phyloP scores from a whole-genome alignment of 345 rosid genomes.

The Brassica rapa region DNA sequence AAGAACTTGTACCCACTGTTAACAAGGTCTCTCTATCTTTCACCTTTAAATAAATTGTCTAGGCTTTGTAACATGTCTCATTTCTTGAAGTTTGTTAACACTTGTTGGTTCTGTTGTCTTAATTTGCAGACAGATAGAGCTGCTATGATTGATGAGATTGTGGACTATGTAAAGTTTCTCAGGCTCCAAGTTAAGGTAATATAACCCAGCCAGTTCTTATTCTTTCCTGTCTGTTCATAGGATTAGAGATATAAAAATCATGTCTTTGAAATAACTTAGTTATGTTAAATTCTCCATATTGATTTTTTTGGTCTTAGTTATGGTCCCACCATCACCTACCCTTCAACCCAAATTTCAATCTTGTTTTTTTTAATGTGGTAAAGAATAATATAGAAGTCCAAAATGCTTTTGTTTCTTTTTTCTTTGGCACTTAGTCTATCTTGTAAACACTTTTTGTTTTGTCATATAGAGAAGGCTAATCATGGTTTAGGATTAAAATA shows the following conservation, averaged over 20 bases:
- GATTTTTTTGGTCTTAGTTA: slow-evolving; percentile 22
- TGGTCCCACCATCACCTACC: slow-evolving; percentile 40
- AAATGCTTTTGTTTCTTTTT: slow-evolving; percentile 36
- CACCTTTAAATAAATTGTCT: slow-evolving; percentile 7
- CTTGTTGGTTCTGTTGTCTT: neutral
- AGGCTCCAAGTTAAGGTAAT: slow-evolving; percentile 98
- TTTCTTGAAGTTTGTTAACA: neutral
- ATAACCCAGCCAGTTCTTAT: neutral
- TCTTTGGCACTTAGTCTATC: slow-evolving; percentile 40
- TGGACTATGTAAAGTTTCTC: slow-evolving; percentile 97
- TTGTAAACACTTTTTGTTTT: slow-evolving; percentile 33
- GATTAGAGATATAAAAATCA: slow-evolving; percentile 17
- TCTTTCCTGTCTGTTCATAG: slow-evolving; percentile 1
- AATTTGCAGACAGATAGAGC: slow-evolving; percentile 86
- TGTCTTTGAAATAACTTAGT: neutral
- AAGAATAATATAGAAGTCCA: slow-evolving; percentile 25
- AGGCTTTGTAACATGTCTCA: slow-evolving; percentile 12
- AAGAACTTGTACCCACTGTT: slow-evolving; percentile 97
- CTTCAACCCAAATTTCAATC: slow-evolving; percentile 36
- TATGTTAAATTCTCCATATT: slow-evolving; percentile 13
- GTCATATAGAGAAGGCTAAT: slow-evolving; percentile 18
- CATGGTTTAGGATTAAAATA: slow-evolving; percentile 22
- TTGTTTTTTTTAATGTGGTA: slow-evolving; percentile 16
- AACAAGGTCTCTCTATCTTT: slow-evolving; percentile 69
- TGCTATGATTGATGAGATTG: slow-evolving; percentile 98